Evolutionary conservation across 2,329 filamentous ascomycete genomes (phyloP), one percentile per base, ranked within the genome.

Genomic region (Westerdykella ornata): DNA sequence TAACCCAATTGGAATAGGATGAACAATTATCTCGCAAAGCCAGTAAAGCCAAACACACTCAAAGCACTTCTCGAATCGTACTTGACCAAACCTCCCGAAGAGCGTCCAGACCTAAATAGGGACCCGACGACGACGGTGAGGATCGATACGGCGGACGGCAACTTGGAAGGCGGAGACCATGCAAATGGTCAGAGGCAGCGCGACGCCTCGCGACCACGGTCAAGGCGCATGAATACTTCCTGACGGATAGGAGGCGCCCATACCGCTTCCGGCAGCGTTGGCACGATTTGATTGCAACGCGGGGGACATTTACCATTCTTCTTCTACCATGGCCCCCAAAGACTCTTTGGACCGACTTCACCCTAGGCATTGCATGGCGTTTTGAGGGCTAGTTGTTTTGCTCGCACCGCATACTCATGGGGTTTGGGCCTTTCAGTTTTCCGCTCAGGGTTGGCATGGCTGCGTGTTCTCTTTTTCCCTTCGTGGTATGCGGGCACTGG

Each of bases 11-110:
- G 5, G 22, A 26, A 26, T 11, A 33, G 30, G 1, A 97, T 97
- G 90, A 95, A 96, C 65, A 92, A 96, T 58, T 97, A 96, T 57
- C 77, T 96, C 1, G 88, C 90, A 13, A 97, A 97, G 63, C 90
- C 90, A 1, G 90, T 97, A n/a, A 53, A 53, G 6, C 87, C 85
- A 3, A 85, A 89, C 35, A 82, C 94, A 31, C 72, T 97, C 40
- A 92, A 87, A 67, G 81, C 81, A 58, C 90, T 96, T 70, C 70
- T 97, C 11, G 80, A 85, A 52, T 73, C 75, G 20, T 85, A 85
- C 54, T 72, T 85, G 7, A 68, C 68, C 12, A 76, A 78, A 36
- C 4, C 22, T 4, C 22, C 22, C 8, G 22, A 26, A 11, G 7
- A 26, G 22, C 3, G 70, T 1, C 67, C 69, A 2, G 67, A 74